Evolutionary conservation across 345 rosid species (phyloP).

Genomic region (Eucalyptus erythrocorys): DNA sequence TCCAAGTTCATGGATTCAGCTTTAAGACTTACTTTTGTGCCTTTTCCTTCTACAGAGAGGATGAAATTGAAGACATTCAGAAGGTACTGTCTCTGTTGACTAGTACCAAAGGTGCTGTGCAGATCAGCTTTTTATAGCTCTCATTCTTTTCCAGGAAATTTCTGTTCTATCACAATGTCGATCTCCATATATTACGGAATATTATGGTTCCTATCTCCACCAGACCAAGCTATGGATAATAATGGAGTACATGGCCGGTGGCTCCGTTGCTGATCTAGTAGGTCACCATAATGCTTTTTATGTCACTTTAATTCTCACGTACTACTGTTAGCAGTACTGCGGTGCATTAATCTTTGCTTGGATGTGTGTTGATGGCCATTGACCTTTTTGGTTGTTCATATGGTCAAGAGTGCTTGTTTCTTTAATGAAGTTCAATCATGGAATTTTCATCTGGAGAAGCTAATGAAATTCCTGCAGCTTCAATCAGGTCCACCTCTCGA

Average conservation of each 20-base stretch:
- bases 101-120: neutral
- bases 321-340: neutral
- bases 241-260: slow-evolving; percentile 99
- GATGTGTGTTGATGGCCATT: neutral
- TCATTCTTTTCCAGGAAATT: slow-evolving; percentile 59
- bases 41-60: slow-evolving; percentile 45
- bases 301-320: neutral
- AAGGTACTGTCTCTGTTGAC: slow-evolving; percentile 43
- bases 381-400: neutral
- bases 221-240: slow-evolving; percentile 99
- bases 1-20: neutral
- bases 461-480: slow-evolving; percentile 46
- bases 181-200: slow-evolving; percentile 87
- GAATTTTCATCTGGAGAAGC: neutral
- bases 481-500: slow-evolving; percentile 90
- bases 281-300: slow-evolving; percentile 23
- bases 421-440: neutral
- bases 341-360: neutral
- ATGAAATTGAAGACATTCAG: slow-evolving; percentile 98
- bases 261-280: slow-evolving; percentile 99
- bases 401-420: neutral
- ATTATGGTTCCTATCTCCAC: slow-evolving; percentile 93
- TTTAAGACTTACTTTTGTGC: neutral
- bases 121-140: slow-evolving; percentile 6
- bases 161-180: slow-evolving; percentile 95